Conservation (phyloP, 306 rosid species). For the Sesbania bispinosa region DNA sequence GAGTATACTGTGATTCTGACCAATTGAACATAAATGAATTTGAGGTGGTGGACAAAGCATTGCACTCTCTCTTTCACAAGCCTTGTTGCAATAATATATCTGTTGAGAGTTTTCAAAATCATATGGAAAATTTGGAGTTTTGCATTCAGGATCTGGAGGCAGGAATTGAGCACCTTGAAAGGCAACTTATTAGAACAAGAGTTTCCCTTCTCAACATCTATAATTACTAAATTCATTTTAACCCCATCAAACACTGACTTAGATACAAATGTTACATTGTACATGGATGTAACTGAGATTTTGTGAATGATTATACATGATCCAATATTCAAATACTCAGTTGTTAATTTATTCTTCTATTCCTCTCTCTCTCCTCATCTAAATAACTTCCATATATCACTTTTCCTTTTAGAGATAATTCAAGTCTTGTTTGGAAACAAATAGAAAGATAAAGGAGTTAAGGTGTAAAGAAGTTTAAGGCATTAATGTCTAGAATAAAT, state of each 20-base stretch:
- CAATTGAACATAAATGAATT: slow-evolving; percentile 24
- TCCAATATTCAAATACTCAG: background rate
- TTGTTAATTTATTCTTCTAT: background rate
- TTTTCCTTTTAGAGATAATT: background rate
- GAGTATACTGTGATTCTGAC: slow-evolving; percentile 17
- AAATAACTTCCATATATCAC: background rate
- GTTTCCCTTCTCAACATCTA: slow-evolving; percentile 36
- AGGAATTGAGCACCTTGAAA: slow-evolving; percentile 17
- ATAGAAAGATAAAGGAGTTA: background rate
- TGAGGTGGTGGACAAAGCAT: slow-evolving; percentile 13
- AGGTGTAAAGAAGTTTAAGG: background rate
- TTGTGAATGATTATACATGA: background rate
- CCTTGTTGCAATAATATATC: background rate
- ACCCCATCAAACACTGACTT: background rate
- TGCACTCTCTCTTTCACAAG: slow-evolving; percentile 7
- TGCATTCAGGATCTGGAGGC: slow-evolving; percentile 11
- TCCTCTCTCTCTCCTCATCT: background rate
- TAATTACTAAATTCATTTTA: slow-evolving; percentile 8
- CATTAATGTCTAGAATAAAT: background rate
- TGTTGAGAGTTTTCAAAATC: background rate
- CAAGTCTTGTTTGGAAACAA: background rate
- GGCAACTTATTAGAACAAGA: slow-evolving; percentile 23
- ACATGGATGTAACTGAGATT: slow-evolving; percentile 8
- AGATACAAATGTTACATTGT: background rate
- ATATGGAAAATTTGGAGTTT: slow-evolving; percentile 11